A percentile compares a stretch with the other conserved stretches of the same genome.
These are phyloP conservation scores for Mycena albidolilacea DNA, from an alignment of 768 basidiomycete genomes.

Conservation along the genomic window DNA sequence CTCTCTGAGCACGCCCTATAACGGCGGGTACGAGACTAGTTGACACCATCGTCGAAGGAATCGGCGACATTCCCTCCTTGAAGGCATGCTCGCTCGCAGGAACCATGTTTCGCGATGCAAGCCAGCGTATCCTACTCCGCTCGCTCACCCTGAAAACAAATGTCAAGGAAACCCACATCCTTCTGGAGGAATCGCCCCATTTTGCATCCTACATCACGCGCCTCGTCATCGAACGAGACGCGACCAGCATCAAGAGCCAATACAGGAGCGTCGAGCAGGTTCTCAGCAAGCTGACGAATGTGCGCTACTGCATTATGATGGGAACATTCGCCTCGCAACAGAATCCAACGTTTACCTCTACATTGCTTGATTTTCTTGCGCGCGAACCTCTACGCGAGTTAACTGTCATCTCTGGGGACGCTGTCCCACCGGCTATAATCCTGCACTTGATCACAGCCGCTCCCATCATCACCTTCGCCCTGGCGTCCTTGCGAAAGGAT, in stretches of 20 bases:
- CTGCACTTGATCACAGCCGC: background rate
- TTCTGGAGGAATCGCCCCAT: conserved; percentile 5
- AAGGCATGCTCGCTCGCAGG: background rate
- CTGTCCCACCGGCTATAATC: background rate
- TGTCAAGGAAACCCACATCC: background rate
- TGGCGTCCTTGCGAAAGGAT: background rate
- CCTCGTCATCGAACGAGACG: background rate
- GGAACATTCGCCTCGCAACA: too few species aligned
- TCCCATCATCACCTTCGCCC: background rate
- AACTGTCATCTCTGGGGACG: background rate
- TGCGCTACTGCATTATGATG: background rate
- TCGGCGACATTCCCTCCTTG: background rate
- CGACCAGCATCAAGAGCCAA: background rate
- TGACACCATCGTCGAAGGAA: background rate
- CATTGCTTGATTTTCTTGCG: background rate
- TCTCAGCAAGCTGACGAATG: background rate
- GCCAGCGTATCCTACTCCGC: conserved; percentile 1
- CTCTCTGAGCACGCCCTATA: too few species aligned
- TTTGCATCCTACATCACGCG: background rate
- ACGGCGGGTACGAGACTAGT: too few species aligned
- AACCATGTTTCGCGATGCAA: background rate
- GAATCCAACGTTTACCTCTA: too few species aligned
- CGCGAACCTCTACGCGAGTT: conserved; percentile 6
- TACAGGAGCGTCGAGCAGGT: background rate
- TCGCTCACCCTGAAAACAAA: background rate